Base-by-base conservation (phyloP, 257 asterid species). In the Lycium barbarum region DNA sequence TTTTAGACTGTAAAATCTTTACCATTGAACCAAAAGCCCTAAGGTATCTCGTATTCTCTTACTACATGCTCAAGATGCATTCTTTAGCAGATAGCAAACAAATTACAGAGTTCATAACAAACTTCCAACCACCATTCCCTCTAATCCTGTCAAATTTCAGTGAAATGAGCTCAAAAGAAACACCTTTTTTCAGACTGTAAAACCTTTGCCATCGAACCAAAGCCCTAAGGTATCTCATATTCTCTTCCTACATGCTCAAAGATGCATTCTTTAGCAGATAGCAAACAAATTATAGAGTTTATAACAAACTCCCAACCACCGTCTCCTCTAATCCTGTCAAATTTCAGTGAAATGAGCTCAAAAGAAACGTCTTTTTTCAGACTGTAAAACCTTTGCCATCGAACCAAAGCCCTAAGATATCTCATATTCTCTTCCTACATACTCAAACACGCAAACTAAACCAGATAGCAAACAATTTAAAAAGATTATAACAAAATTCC, bases 301-400 rank as follows among this genome's bases (percentile, higher is more conserved):
- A 49, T 22, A 74, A 78, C 65, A 53, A 53, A 76, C 26, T 76
- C 51, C 59, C 43, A 53, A 76, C 82, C 62, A 78, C 7, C 45
- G 53, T 26, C 53, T 14, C 47, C 47, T 53, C 82, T 53, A 78
- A 78, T 7, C 82, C 65, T 76, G 26, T 18, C 26, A 53, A 76
- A 53, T 78, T 78, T 78, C 63, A 78, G 47, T 78, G 7, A 78
- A 59, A 78, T 53, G 15, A 78, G 82, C 82, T 53, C 17, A 53
- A 53, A 78, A 14, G 38, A 33, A 26, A 8, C 65, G 0, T 1
- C 51, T 53, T 74, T 71, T 43, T 68, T 54, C 59, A 40, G 33
- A 26, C 65, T 53, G 63, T 78, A 53, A 78, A 26, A 26, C 33
- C 1, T 26, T 76, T 76, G 2, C 38, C 26, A 22, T 22, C 22